A percentile compares a stretch with the other conserved stretches of the same genome.
These are phyloP conservation scores for Saraca asoca DNA, from an alignment of 331 rosid species.

Conservation along the genomic window DNA sequence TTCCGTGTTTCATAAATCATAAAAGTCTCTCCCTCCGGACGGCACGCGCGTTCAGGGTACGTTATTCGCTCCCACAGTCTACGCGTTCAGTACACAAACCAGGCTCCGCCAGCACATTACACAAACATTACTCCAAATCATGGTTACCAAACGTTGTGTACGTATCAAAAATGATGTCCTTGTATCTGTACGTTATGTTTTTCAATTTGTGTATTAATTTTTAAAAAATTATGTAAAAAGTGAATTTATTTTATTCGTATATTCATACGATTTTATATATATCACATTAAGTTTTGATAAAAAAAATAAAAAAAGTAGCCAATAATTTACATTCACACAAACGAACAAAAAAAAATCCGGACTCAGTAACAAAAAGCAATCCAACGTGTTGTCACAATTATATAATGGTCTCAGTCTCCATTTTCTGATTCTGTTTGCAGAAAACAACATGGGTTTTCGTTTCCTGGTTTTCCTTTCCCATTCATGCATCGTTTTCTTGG, in stretches of 20 bases:
- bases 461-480: conserved; percentile 34
- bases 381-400: conserved; percentile 18
- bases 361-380: background rate
- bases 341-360: background rate
- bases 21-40: conserved; percentile 53
- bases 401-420: background rate
- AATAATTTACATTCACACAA: conserved; percentile 29
- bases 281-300: too few species aligned
- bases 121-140: too few species aligned
- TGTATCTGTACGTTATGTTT: too few species aligned
- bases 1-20: background rate
- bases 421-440: background rate
- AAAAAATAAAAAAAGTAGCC: too few species aligned
- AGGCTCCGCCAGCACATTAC: too few species aligned
- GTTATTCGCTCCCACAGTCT: conserved; percentile 1
- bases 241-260: too few species aligned
- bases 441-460: conserved; percentile 3
- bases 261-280: too few species aligned
- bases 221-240: too few species aligned
- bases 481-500: conserved; percentile 41
- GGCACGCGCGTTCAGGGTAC: conserved; percentile 72
- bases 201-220: too few species aligned
- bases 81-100: conserved; percentile 2
- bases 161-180: too few species aligned
- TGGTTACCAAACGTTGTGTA: too few species aligned